phyloP scores from a whole-genome alignment of 139 green algal genomes.

The Coelastrella sp. region DNA sequence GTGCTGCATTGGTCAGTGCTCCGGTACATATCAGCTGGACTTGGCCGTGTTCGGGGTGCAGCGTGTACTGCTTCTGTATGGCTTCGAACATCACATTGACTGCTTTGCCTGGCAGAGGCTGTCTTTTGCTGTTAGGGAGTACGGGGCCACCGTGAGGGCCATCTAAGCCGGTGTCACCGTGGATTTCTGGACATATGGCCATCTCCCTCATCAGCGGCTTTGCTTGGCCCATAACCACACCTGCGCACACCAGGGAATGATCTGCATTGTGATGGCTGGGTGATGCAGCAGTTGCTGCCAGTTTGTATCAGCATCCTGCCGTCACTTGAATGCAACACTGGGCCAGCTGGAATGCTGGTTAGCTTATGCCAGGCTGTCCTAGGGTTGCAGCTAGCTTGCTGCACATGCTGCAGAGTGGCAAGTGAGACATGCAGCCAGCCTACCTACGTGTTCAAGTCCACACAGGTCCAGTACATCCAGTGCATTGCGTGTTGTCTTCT shows the following conservation, averaged over 20 bases:
- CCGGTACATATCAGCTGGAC: slow-evolving; percentile 86
- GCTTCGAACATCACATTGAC: slow-evolving; percentile 77
- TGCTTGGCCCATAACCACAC: slow-evolving; percentile 80
- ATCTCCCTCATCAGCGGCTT: slow-evolving; percentile 81
- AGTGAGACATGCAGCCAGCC: too few species aligned
- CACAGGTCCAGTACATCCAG: slow-evolving; percentile 77
- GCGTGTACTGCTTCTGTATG: slow-evolving; percentile 58
- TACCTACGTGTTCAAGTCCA: slow-evolving; percentile 77
- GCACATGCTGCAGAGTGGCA: too few species aligned
- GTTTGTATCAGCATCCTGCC: too few species aligned
- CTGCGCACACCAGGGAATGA: slow-evolving; percentile 43
- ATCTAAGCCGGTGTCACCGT: slow-evolving; percentile 81
- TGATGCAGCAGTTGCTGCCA: background rate
- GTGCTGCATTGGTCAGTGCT: slow-evolving; percentile 92
- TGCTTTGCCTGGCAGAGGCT: slow-evolving; percentile 69
- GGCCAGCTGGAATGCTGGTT: too few species aligned
- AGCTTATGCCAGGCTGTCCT: too few species aligned
- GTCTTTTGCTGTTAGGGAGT: slow-evolving; percentile 54
- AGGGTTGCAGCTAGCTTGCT: too few species aligned
- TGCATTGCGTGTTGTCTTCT: slow-evolving; percentile 91
- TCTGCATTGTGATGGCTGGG: background rate
- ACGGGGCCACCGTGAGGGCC: slow-evolving; percentile 55
- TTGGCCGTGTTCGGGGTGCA: slow-evolving; percentile 33
- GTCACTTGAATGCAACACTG: too few species aligned
- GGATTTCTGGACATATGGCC: slow-evolving; percentile 92